Evolutionary conservation across 2,329 filamentous ascomycete genomes (phyloP), one percentile per base, ranked within the genome.

Genomic region (Clonostachys byssicola): DNA sequence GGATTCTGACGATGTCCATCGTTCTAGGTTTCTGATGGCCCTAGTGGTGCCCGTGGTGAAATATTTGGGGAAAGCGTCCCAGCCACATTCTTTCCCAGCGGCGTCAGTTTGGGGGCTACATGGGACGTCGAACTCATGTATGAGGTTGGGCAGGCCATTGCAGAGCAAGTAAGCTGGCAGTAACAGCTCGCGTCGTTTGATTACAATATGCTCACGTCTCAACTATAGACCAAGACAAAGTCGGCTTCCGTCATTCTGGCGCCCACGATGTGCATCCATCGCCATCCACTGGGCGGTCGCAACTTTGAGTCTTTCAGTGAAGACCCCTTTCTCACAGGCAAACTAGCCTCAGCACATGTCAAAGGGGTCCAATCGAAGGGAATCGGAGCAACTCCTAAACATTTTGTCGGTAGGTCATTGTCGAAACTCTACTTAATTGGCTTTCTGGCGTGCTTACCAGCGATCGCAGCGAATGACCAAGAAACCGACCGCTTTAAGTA

Each of bases 271-370:
- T 76, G 68, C 54, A 73, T 75, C 39, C 70, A 74, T 40, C 66
- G 73, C 6, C 70, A 69, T 45, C 85, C 86, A 0, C 72, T 81
- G 12, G 87, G 84, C 5, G 88, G 87, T 1, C 75, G 88, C 33
- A 88, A 83, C 52, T 91, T 87, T 87, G 87, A 91, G 60, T 82
- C 81, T 0, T 90, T 90, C 57, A 85, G 83, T 1, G 68, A 80
- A 5, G 87, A 91, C 56, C 86, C 87, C 0, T 82, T 83, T 13
- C 73, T 91, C 6, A 84, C 86, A 2, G 89, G 88, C 16, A 74
- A 82, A 49, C 72, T 88, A 33, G 66, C 72, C 0, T 66, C 70
- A 5, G 60, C 65, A 14, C 65, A 71, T 12, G 67, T 75, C 35
- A 66, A 67, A 36, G 73, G 72, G 5, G 35, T 54, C 3, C 49